Evolutionary conservation across 768 basidiomycete species (phyloP).

Genomic region (Cyclocybe aegerita): DNA sequence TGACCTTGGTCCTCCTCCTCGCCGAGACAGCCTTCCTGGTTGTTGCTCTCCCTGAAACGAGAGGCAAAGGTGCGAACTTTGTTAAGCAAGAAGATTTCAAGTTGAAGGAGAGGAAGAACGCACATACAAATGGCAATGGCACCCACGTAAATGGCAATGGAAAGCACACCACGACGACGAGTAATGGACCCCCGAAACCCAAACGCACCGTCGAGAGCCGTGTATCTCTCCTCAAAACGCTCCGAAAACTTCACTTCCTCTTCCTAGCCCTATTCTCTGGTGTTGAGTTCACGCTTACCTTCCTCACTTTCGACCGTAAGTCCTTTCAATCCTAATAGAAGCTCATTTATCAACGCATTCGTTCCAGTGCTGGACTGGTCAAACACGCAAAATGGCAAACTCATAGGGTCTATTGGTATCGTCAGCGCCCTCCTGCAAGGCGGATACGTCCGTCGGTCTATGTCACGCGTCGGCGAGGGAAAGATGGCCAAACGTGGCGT

Average conservation of each 20-base stretch:
- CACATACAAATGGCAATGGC: constrained; percentile 14
- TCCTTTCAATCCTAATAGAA: constrained; percentile 12
- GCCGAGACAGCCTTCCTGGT: constrained; percentile 80
- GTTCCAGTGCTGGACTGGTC: constrained; percentile 83
- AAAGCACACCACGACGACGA: constrained; percentile 14
- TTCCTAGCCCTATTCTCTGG: constrained; percentile 94
- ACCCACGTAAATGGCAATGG: constrained; percentile 15
- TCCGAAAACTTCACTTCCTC: constrained; percentile 74
- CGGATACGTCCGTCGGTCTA: constrained; percentile 86
- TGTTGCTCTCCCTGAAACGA: constrained; percentile 83
- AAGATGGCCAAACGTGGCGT: constrained; percentile 84
- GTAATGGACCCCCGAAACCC: constrained; percentile 25
- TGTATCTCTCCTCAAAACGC: constrained; percentile 50
- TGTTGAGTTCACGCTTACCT: constrained; percentile 94
- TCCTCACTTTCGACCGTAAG: constrained; percentile 88
- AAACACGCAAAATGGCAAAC: constrained; percentile 82
- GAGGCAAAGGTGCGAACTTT: constrained; percentile 37
- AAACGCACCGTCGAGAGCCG: constrained; percentile 46
- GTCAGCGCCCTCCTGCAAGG: constrained; percentile 90
- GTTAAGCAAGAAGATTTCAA: not conserved
- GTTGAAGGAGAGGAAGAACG: constrained; percentile 20
- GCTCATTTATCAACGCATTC: not conserved
- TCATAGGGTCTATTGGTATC: constrained; percentile 88
- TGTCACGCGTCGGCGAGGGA: constrained; percentile 74
- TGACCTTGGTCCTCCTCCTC: constrained; percentile 76